Evolutionary conservation across 306 rosid genomes (phyloP).

Genomic region (Cyclanthera cordifolia): DNA sequence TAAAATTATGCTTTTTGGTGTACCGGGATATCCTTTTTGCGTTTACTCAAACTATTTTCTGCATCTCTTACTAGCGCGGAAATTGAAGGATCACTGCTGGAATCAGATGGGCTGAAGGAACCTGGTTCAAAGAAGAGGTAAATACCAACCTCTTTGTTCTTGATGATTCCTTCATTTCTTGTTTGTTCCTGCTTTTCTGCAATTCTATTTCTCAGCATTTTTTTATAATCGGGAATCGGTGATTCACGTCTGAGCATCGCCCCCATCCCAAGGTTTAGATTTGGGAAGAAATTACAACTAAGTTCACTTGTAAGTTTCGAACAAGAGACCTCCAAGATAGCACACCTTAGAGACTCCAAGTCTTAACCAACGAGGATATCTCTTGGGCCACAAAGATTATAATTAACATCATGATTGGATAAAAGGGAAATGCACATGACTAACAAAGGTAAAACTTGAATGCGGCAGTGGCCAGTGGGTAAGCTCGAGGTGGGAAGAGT

Average conservation of each 20-base stretch:
- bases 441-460: not conserved
- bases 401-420: not conserved
- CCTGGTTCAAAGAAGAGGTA: constrained; percentile 85
- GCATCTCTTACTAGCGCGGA: constrained; percentile 41
- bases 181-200: not conserved
- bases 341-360: too few species aligned
- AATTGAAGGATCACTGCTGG: constrained; percentile 58
- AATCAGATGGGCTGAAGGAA: constrained; percentile 55
- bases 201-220: not conserved
- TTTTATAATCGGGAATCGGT: too few species aligned
- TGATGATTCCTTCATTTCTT: not conserved
- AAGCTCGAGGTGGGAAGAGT: not conserved
- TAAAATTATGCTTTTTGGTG: too few species aligned
- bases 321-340: too few species aligned
- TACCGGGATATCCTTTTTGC: too few species aligned
- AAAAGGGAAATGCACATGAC: not conserved
- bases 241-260: too few species aligned
- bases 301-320: too few species aligned
- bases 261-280: too few species aligned
- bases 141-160: constrained; percentile 1
- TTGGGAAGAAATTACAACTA: too few species aligned
- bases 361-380: too few species aligned
- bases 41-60: constrained; percentile 19
- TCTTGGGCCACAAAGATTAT: not conserved
- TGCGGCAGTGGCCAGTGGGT: not conserved